phyloP scores from a whole-genome alignment of 768 basidiomycete genomes.

The Cystobasidium tubakii region DNA sequence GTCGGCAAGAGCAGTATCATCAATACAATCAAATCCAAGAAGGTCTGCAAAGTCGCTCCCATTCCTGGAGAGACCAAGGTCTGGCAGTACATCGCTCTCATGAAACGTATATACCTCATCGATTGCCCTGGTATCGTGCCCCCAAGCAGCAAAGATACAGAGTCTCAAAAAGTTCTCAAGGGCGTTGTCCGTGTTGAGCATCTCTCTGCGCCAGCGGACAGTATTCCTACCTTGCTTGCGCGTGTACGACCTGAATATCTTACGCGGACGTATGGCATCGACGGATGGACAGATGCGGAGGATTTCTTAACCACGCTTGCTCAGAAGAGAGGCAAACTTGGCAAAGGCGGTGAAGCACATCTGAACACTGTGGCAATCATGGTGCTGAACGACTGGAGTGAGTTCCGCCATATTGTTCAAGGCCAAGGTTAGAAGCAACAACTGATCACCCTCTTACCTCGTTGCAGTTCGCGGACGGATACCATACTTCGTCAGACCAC shows the following conservation, averaged over 20 bases:
- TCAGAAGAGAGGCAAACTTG: constrained; percentile 78
- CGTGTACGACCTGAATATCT: constrained; percentile 92
- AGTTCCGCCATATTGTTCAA: constrained; percentile 12
- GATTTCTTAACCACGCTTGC: constrained; percentile 78
- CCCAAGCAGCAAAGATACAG: constrained; percentile 79
- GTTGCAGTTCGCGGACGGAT: constrained; percentile 95
- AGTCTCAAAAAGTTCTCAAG: constrained; percentile 87
- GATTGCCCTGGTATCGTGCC: constrained; percentile 99
- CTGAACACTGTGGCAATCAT: constrained; percentile 88
- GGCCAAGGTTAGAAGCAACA: no score
- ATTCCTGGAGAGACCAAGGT: constrained; percentile 98
- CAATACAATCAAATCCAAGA: constrained; percentile 95
- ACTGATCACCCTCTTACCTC: no score
- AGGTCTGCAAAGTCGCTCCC: constrained; percentile 93
- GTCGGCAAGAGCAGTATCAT: constrained; percentile 96
- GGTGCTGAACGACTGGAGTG: constrained; percentile 61
- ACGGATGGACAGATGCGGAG: constrained; percentile 61
- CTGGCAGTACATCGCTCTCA: constrained; percentile 99
- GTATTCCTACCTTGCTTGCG: constrained; percentile 77
- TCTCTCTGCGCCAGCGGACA: constrained; percentile 81
- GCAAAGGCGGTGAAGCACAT: constrained; percentile 93
- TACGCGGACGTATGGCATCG: constrained; percentile 67
- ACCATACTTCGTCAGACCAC: constrained; percentile 90
- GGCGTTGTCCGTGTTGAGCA: constrained; percentile 95
- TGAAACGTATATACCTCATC: constrained; percentile 92